Evolutionary conservation across 2,329 filamentous ascomycete genomes (phyloP).

Genomic region (Aspergillus ibericus): DNA sequence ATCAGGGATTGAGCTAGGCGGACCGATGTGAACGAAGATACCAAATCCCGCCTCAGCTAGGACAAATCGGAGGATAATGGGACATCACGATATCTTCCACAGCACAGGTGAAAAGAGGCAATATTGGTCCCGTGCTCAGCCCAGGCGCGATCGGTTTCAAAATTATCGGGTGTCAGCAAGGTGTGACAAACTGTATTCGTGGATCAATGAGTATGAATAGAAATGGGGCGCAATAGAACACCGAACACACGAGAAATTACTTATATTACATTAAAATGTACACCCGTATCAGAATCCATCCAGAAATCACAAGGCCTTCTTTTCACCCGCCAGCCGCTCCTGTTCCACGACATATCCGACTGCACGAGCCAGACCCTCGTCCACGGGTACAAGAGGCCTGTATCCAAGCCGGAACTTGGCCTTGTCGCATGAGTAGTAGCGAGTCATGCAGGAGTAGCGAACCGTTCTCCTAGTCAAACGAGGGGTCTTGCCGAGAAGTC

Average conservation of each 20-base stretch:
- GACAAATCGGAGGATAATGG: not conserved
- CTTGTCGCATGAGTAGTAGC: conserved; percentile 50
- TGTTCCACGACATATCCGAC: conserved; percentile 44
- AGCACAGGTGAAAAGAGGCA: not conserved
- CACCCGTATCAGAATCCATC: not conserved
- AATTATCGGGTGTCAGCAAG: not conserved
- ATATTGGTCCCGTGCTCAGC: not conserved
- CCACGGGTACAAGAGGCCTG: conserved; percentile 44
- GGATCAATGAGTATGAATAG: conserved; percentile 13
- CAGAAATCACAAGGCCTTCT: conserved; percentile 41
- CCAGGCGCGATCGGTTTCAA: not conserved
- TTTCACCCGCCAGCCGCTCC: conserved; percentile 33
- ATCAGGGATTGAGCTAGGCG: not conserved
- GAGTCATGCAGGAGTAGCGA: conserved; percentile 50
- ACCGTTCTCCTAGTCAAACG: conserved; percentile 46
- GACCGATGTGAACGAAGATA: not conserved
- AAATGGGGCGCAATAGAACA: not conserved
- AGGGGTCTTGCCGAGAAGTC: conserved; percentile 47
- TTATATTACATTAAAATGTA: conserved; percentile 16
- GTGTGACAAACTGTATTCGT: not conserved
- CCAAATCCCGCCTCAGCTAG: not conserved
- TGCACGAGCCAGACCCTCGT: conserved; percentile 50
- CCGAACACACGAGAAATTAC: conserved; percentile 5
- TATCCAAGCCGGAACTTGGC: conserved; percentile 49
- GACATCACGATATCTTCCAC: not conserved